Evolutionary conservation across 495 filamentous ascomycete species (phyloP).

Genomic region (Lophiostoma macrostomum): DNA sequence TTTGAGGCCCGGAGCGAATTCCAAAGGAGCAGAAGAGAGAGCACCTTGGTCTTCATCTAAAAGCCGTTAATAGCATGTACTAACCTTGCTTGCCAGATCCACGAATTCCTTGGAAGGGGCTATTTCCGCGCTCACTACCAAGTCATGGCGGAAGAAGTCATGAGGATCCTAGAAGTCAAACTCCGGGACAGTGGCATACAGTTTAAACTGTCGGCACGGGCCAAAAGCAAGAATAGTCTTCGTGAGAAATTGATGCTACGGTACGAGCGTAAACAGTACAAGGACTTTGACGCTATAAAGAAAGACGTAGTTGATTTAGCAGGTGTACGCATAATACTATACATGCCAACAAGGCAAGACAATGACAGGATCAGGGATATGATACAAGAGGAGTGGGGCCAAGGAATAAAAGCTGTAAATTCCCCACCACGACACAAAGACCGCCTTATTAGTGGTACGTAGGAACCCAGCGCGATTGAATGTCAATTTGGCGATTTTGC

Average conservation of each 20-base stretch:
- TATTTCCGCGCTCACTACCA: too few species aligned
- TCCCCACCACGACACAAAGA: not conserved
- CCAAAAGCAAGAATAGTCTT: not conserved
- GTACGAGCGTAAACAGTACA: not conserved
- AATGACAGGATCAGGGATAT: not conserved
- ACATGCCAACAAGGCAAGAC: not conserved
- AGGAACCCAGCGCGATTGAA: too few species aligned
- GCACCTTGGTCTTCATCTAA: too few species aligned
- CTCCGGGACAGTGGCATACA: not conserved
- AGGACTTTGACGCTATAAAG: not conserved
- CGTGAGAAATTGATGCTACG: not conserved
- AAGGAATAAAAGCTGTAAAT: not conserved
- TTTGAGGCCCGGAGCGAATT: too few species aligned
- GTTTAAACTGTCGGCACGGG: not conserved
- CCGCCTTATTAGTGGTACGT: too few species aligned
- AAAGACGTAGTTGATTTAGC: not conserved
- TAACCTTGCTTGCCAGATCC: too few species aligned
- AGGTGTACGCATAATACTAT: constrained; percentile 3
- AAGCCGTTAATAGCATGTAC: too few species aligned
- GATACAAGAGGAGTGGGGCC: not conserved
- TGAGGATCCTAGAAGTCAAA: too few species aligned
- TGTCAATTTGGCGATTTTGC: too few species aligned
- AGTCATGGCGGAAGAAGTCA: too few species aligned
- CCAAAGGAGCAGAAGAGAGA: too few species aligned
- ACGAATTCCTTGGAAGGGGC: too few species aligned